Conservation (phyloP, 2,329 filamentous ascomycete genomes). For the Stagonosporopsis rhizophila region DNA sequence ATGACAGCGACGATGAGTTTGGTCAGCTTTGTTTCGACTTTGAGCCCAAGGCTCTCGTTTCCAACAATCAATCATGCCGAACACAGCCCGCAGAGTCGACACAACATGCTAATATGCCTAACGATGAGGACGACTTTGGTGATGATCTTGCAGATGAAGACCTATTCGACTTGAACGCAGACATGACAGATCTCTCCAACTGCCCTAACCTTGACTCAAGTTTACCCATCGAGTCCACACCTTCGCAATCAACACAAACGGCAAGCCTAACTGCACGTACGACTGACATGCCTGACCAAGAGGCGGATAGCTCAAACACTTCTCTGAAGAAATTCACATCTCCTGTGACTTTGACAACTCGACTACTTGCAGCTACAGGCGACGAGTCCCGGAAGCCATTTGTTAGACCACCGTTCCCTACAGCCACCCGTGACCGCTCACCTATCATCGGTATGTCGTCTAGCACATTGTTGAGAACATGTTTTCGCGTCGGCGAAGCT, state of each 20-base stretch:
- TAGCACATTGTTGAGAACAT: conserved; percentile 60
- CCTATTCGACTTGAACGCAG: conserved; percentile 24
- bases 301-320: neutral
- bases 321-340: conserved; percentile 29
- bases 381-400: conserved; percentile 51
- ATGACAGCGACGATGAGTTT: neutral
- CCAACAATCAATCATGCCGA: neutral
- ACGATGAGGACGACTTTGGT: conserved; percentile 25
- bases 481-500: conserved; percentile 70
- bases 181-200: neutral
- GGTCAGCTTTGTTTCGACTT: conserved; percentile 15
- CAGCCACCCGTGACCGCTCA: conserved; percentile 59
- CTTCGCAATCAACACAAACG: neutral
- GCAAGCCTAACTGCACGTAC: neutral
- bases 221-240: conserved; percentile 2
- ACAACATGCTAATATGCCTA: neutral
- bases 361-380: conserved; percentile 19
- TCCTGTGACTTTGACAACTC: conserved; percentile 32
- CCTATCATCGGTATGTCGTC: conserved; percentile 61
- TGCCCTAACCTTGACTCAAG: conserved; percentile 1
- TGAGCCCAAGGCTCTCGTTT: neutral
- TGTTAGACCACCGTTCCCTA: conserved; percentile 60
- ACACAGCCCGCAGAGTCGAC: neutral
- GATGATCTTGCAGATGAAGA: conserved; percentile 37
- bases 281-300: neutral